Percentiles rank a stretch among this genome's conserved stretches.
phyloP scores from a whole-genome alignment of 495 filamentous ascomycete genomes.

The Penicillium macrosclerotiorum region DNA sequence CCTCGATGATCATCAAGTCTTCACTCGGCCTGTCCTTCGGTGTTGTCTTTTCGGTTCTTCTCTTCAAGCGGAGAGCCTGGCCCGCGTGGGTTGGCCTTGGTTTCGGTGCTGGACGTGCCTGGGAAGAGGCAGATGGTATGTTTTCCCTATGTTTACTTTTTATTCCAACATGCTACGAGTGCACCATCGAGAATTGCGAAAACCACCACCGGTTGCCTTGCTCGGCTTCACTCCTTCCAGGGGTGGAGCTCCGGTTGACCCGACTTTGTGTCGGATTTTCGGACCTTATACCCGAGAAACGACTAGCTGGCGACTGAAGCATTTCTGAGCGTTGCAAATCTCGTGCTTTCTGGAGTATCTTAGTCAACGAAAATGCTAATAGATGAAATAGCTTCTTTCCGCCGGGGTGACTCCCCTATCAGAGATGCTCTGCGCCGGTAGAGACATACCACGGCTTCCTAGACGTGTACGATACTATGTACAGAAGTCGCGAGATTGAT shows the following conservation, averaged over 20 bases:
- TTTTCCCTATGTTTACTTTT: slow-evolving; percentile 15
- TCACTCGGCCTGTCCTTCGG: slow-evolving; percentile 92
- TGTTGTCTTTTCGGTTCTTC: slow-evolving; percentile 94
- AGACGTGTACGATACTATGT: slow-evolving; percentile 48
- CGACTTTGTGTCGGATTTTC: background rate
- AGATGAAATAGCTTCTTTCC: slow-evolving; percentile 42
- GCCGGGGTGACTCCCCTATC: slow-evolving; percentile 45
- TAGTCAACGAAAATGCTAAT: slow-evolving; percentile 19
- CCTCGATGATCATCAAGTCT: slow-evolving; percentile 92
- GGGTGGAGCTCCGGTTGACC: background rate
- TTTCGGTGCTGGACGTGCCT: slow-evolving; percentile 93
- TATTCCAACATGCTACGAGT: background rate
- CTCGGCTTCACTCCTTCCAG: background rate
- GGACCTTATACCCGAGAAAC: too few relatives aligned
- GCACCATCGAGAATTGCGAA: too few relatives aligned
- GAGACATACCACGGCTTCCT: slow-evolving; percentile 17
- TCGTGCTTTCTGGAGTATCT: too few relatives aligned
- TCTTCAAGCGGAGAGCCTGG: slow-evolving; percentile 98
- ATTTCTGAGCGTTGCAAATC: too few relatives aligned
- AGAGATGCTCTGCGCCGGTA: slow-evolving; percentile 46
- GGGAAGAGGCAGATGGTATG: slow-evolving; percentile 73
- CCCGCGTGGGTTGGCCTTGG: slow-evolving; percentile 88
- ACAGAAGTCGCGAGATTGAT: slow-evolving; percentile 28
- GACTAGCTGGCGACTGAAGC: too few relatives aligned
- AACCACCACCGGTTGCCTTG: too few relatives aligned